Evolutionary conservation across 371 early-diverging fungal species (phyloP), one percentile per base, ranked within the genome.

Genomic region (Mucor racemosus): DNA sequence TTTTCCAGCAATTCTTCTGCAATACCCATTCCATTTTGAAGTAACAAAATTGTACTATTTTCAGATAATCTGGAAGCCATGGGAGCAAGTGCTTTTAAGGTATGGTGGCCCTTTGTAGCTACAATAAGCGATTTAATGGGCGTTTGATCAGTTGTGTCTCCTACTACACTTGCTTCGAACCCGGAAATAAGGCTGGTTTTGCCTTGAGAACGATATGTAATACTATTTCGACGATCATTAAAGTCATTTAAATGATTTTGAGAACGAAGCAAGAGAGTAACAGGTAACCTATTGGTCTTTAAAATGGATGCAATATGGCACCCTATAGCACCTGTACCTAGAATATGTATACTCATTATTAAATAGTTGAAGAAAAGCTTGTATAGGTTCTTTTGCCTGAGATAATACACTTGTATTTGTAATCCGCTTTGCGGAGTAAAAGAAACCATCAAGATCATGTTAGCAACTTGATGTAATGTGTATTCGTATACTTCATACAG

Each of bases 21-120:
- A 3, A 77, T 69, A 21, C 90, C 90, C 88, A 89, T 85, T 7
- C 90, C 90, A 57, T 90, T 90, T 62, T 88, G 88, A 50, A 90
- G 46, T 57, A 90, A 66, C 8, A 88, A 62, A 4, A 88, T 76
- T 0, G 81, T 76, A 8, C 82, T 84, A 10, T 72, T 54, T 6
- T 73, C 14, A n/a, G 65, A 65, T n/a, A 89, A 59, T 3, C 82
- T 72, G 2, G 68, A 55, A 15, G 64, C 66, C 13, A 89, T 59
- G 7, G 74, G 68, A 31, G 65, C 42, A n/a, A 84, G 58, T 0
- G 89, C 89, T 14, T 67, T 67, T 3, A 71, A 44, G 1, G 85
- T 78, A 56, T 86, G 78, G 46, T 84, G 82, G 4, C 87, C 81
- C 54, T 84, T 84, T 10, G 84, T 81, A 1, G 78, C 62, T 6